Conservation (phyloP, 495 filamentous ascomycete species). For the Bathelium albidoporum region DNA sequence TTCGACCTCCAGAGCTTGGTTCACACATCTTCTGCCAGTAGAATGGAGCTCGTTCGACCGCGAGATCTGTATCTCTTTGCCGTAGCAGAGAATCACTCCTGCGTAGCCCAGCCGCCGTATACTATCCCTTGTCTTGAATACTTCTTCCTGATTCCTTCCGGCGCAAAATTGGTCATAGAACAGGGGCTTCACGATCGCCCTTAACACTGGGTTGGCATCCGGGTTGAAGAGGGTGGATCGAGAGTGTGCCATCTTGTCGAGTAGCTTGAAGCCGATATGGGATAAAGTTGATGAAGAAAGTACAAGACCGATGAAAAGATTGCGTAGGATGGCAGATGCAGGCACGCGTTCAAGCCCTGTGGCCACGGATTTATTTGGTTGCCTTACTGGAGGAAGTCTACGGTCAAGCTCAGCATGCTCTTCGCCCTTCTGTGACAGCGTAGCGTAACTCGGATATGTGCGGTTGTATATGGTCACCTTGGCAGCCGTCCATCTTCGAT, state of each 20-base stretch:
- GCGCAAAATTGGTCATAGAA: conserved; percentile 8
- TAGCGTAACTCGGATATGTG: not conserved
- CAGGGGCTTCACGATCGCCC: conserved; percentile 1
- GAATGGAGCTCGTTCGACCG: not conserved
- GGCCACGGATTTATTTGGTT: not conserved
- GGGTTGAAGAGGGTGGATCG: conserved; percentile 2
- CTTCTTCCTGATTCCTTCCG: conserved; percentile 4
- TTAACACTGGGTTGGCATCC: conserved; percentile 7
- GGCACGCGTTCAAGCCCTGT: conserved; percentile 3
- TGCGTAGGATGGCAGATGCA: not conserved
- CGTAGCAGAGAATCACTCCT: conserved; percentile 6
- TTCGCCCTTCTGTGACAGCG: not conserved
- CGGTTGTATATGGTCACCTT: not conserved
- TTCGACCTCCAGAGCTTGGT: conserved; percentile 1
- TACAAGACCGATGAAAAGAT: not conserved
- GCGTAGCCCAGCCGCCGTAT: conserved; percentile 4
- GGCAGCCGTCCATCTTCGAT: not conserved
- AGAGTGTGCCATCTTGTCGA: conserved; percentile 3
- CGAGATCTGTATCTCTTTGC: conserved; percentile 4
- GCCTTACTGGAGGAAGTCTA: not conserved
- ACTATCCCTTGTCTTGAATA: not conserved
- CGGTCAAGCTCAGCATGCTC: not conserved
- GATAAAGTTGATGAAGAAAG: not conserved
- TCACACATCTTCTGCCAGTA: not conserved
- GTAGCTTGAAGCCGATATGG: not conserved